A percentile compares a stretch with the other conserved stretches of the same genome.
Conservation (phyloP, 768 basidiomycete species). For the Gloeophyllum trabeum region DNA sequence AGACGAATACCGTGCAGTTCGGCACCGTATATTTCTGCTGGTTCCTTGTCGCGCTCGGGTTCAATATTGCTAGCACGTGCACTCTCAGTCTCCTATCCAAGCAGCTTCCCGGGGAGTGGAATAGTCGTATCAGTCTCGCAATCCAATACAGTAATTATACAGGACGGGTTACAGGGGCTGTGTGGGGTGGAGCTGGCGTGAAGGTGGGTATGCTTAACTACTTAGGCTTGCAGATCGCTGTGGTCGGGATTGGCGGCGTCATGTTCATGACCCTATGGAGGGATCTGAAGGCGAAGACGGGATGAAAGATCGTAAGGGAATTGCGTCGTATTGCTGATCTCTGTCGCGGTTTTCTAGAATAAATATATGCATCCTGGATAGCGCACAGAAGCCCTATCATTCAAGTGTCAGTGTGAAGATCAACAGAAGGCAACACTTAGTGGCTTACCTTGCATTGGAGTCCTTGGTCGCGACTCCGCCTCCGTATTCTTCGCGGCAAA, state of each 20-base stretch:
- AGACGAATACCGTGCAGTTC: slow-evolving; percentile 28
- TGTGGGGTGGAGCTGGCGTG: slow-evolving; percentile 57
- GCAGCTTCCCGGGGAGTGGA: slow-evolving; percentile 55
- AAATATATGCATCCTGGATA: too few relatives aligned
- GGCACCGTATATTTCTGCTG: slow-evolving; percentile 34
- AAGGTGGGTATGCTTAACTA: slow-evolving; percentile 51
- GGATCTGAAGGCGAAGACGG: slow-evolving; percentile 53
- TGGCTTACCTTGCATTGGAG: too few relatives aligned
- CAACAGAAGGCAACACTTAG: too few relatives aligned
- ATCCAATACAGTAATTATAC: slow-evolving; percentile 63
- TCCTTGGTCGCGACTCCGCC: too few relatives aligned
- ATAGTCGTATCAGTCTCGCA: slow-evolving; percentile 40
- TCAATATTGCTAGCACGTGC: slow-evolving; percentile 62
- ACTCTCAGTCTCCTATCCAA: slow-evolving; percentile 59
- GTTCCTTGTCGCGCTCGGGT: slow-evolving; percentile 58
- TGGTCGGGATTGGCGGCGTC: slow-evolving; percentile 45
- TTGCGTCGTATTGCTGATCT: too few relatives aligned
- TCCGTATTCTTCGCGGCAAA: too few relatives aligned
- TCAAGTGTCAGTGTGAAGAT: too few relatives aligned
- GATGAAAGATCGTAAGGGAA: too few relatives aligned
- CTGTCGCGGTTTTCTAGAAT: too few relatives aligned
- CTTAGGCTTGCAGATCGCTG: slow-evolving; percentile 44
- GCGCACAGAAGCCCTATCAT: too few relatives aligned
- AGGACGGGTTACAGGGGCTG: slow-evolving; percentile 53
- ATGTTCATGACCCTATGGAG: slow-evolving; percentile 49